Percentiles rank a stretch among this genome's conserved stretches.
Conservation (phyloP, 1,284 basidiomycete species). For the Cerrena zonata region DNA sequence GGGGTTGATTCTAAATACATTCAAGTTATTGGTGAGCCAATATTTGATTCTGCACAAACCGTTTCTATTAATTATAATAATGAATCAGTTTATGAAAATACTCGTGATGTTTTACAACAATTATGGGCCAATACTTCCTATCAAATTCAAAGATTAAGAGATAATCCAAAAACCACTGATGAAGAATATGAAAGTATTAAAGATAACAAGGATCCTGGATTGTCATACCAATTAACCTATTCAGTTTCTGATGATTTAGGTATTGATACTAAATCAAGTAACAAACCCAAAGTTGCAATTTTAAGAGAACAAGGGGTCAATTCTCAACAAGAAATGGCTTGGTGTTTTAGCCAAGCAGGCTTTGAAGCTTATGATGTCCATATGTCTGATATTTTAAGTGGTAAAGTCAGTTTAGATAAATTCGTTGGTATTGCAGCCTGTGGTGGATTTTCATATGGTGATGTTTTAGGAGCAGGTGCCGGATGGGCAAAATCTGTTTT, state of each 20-base stretch:
- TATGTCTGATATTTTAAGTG: slow-evolving; percentile 92
- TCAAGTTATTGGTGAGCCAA: slow-evolving; percentile 73
- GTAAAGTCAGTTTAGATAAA: slow-evolving; percentile 52
- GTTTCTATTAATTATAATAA: slow-evolving; percentile 58
- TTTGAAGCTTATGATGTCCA: slow-evolving; percentile 95
- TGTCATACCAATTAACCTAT: slow-evolving; percentile 77
- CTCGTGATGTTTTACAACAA: slow-evolving; percentile 71
- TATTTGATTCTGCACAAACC: slow-evolving; percentile 47
- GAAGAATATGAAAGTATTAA: slow-evolving; percentile 82
- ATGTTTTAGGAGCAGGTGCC: slow-evolving; percentile 94
- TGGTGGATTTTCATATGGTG: slow-evolving; percentile 97
- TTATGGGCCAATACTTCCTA: slow-evolving; percentile 94
- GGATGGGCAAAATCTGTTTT: slow-evolving; percentile 96
- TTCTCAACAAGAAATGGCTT: slow-evolving; percentile 97
- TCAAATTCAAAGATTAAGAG: slow-evolving; percentile 84
- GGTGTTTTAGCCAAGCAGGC: slow-evolving; percentile 89
- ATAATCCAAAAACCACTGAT: slow-evolving; percentile 73
- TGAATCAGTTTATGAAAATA: slow-evolving; percentile 56
- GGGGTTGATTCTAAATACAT: slow-evolving; percentile 74
- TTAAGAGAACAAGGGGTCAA: slow-evolving; percentile 98
- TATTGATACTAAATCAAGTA: slow-evolving; percentile 34
- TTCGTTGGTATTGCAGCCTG: slow-evolving; percentile 93
- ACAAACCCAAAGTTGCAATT: slow-evolving; percentile 88
- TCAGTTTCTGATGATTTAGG: slow-evolving; percentile 35
- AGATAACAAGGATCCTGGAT: slow-evolving; percentile 58